Evolutionary conservation across 306 rosid species (phyloP).

Genomic region (Leucaena leucocephala): DNA sequence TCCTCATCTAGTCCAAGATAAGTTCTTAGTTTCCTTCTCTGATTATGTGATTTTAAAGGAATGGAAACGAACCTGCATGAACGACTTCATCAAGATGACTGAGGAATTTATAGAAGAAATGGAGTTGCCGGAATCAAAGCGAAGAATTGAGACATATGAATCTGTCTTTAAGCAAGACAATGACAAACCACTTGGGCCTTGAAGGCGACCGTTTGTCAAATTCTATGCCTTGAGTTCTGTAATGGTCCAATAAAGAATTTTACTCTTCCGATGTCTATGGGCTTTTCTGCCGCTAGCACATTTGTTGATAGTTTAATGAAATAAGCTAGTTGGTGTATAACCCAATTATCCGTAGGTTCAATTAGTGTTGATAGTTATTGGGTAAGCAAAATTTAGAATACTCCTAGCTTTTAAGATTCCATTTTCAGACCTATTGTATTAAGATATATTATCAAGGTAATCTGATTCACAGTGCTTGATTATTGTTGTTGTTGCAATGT

Average conservation of each 20-base stretch:
- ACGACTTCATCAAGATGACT: slow-evolving; percentile 79
- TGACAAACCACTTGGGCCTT: slow-evolving; percentile 42
- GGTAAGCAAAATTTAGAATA: slow-evolving; percentile 1
- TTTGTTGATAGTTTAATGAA: slow-evolving; percentile 36
- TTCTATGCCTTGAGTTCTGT: slow-evolving; percentile 23
- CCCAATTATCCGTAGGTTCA: too few relatives aligned
- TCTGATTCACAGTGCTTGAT: neutral
- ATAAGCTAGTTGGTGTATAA: slow-evolving; percentile 21
- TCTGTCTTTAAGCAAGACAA: slow-evolving; percentile 56
- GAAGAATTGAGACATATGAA: slow-evolving; percentile 76
- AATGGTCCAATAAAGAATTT: slow-evolving; percentile 30
- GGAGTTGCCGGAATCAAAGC: slow-evolving; percentile 71
- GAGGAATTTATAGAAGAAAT: slow-evolving; percentile 59
- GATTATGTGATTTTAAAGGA: slow-evolving; percentile 50
- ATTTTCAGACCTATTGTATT: neutral
- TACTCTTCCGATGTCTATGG: slow-evolving; percentile 13
- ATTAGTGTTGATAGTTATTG: neutral
- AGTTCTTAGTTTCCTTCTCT: slow-evolving; percentile 12
- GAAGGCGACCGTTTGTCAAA: slow-evolving; percentile 36
- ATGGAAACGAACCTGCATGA: slow-evolving; percentile 68
- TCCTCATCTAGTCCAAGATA: neutral
- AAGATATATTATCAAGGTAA: neutral
- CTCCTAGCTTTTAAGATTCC: neutral
- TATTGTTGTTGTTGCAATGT: too few relatives aligned
- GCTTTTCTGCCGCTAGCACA: slow-evolving; percentile 29